A percentile compares a stretch with the other conserved stretches of the same genome.
phyloP scores from a whole-genome alignment of 345 rosid species.

The Populus ilicifolia region DNA sequence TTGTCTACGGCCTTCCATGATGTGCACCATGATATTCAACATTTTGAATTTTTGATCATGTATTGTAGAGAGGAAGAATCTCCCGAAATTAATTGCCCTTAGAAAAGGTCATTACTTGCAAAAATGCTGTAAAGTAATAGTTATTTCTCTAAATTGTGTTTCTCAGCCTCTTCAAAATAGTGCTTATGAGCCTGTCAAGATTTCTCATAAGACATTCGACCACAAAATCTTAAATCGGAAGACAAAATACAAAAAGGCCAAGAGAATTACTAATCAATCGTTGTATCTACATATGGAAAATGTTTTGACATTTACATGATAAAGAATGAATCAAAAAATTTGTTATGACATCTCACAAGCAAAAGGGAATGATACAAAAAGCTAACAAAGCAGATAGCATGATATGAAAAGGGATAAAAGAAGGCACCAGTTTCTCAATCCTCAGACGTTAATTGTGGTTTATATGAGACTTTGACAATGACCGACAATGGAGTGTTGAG shows the following conservation, averaged over 20 bases:
- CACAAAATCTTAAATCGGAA: neutral
- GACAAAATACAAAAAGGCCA: neutral
- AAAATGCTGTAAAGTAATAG: no score
- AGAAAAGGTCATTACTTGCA: no score
- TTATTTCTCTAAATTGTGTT: no score
- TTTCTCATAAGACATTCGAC: neutral
- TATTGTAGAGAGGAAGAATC: neutral
- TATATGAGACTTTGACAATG: slow-evolving; percentile 21
- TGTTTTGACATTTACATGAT: slow-evolving; percentile 28
- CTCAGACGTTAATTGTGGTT: slow-evolving; percentile 15
- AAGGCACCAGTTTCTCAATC: neutral
- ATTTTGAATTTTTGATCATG: no score
- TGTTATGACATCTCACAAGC: slow-evolving; percentile 21
- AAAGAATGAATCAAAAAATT: slow-evolving; percentile 30
- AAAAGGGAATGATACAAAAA: neutral
- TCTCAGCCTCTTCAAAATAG: neutral
- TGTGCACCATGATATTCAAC: no score
- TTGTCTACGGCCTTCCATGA: neutral
- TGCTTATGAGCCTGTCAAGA: neutral
- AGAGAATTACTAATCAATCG: slow-evolving; percentile 1
- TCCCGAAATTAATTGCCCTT: no score
- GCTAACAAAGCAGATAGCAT: neutral
- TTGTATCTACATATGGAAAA: slow-evolving; percentile 13
- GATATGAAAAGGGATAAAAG: neutral
- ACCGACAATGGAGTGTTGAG: slow-evolving; percentile 61